Evolutionary conservation across 257 asterid genomes (phyloP).

Genomic region (Solanum acaule): DNA sequence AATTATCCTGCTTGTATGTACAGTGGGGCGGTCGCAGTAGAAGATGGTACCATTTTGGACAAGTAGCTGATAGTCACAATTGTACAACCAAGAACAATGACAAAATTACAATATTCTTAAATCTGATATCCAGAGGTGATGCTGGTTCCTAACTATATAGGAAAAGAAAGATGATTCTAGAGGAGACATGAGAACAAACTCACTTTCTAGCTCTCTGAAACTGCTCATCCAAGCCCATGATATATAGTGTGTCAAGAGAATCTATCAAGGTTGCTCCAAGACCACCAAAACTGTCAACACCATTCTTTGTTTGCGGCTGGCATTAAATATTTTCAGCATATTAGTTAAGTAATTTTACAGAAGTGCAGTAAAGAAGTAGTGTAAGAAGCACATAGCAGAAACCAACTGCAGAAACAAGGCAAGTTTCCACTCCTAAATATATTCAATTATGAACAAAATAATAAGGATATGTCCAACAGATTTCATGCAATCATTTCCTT

Average conservation of each 20-base stretch:
- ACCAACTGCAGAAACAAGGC: not conserved
- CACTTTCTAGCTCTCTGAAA: conserved; percentile 94
- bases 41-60: not conserved
- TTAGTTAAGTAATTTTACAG: conserved; percentile 1
- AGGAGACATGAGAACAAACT: conserved; percentile 24
- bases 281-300: conserved; percentile 98
- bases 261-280: conserved; percentile 98
- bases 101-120: not conserved
- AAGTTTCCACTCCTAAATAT: not conserved
- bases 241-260: conserved; percentile 89
- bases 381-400: not conserved
- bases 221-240: conserved; percentile 96
- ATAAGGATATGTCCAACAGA: not conserved
- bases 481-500: not conserved
- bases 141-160: not conserved
- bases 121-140: not conserved
- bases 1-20: not conserved
- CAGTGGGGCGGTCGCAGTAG: not conserved
- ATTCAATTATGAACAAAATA: not conserved
- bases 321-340: conserved; percentile 13
- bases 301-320: conserved; percentile 87
- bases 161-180: not conserved
- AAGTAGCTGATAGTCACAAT: not conserved
- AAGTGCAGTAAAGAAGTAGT: not conserved
- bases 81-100: not conserved